Base-by-base conservation (phyloP, 257 asterid species). In the Lycium barbarum region DNA sequence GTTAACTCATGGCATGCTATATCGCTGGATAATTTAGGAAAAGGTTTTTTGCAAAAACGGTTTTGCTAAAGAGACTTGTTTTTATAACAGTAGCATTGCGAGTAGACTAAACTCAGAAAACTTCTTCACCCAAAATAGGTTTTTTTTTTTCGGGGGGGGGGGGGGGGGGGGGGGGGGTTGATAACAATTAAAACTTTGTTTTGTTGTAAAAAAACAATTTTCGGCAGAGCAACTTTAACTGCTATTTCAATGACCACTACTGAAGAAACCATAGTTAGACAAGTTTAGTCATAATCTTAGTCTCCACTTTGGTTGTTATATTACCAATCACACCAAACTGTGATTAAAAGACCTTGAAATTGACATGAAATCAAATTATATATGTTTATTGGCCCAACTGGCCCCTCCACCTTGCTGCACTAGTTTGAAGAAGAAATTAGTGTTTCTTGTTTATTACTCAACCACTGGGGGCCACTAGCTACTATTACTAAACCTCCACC, bases 321-420 rank as follows among this genome's bases (percentile, higher is more conserved):
- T 53, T 53, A 26, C 26, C 26, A 76, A 76, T 76, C 61, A 62
- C 47, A 62, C 49, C 84, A 11, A 43, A 61, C 20, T 36, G 51
- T n/a, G 84, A 81, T 14, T 26, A 55, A 58, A 40, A 49, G 38
- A 81, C 38, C 61, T 81, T 40, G 76, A 62, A n/a, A 62, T 62
- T 81, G 84, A 43, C 76, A 81, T 62, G 43, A 62, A 62, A 81
- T 62, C 84, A 40, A 43, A 81, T 43, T 13, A 5, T 66, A 6
- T 6, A 20, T 22, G 40, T 65, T 81, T 62, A 81, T 81, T 81
- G 61, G 76, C 62, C 10, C 76, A 62, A 81, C 14, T 61, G 47
- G 47, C 43, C 10, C 45, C 61, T 59, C 22, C 76, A 62, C 20
- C 54, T 59, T 74, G 47, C 43, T 18, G 7, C 0, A 18, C 20